Evolutionary conservation across 208 protist genomes (phyloP).

Genomic region (Wallacemonas sp.): DNA sequence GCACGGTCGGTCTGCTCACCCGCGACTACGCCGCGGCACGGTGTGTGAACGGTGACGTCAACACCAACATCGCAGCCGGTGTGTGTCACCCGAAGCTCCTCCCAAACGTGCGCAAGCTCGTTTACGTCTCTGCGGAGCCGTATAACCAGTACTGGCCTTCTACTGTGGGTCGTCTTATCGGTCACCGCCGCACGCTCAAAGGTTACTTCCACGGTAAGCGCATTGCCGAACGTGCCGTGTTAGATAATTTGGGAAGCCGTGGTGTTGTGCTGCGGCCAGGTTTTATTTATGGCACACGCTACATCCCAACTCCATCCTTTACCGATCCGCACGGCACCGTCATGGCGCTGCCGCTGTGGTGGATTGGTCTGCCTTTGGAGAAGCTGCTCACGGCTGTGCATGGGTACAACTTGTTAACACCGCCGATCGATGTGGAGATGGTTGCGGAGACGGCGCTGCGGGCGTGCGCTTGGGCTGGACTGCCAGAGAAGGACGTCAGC

Average conservation of each 20-base stretch:
- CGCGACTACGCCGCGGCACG: slow-evolving; percentile 68
- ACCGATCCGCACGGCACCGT: slow-evolving; percentile 29
- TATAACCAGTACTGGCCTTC: slow-evolving; percentile 37
- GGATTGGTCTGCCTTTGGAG: slow-evolving; percentile 66
- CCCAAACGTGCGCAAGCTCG: slow-evolving; percentile 43
- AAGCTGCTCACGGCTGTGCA: slow-evolving; percentile 47
- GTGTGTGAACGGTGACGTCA: slow-evolving; percentile 68
- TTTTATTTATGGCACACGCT: slow-evolving; percentile 83
- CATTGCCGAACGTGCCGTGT: slow-evolving; percentile 65
- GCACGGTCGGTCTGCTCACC: slow-evolving; percentile 65
- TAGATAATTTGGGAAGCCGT: slow-evolving; percentile 53
- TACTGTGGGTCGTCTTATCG: slow-evolving; percentile 22
- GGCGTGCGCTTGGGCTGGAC: slow-evolving; percentile 43
- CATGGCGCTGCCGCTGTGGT: slow-evolving; percentile 58
- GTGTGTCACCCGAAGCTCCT: slow-evolving; percentile 51
- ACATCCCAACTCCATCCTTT: slow-evolving; percentile 23
- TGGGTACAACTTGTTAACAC: slow-evolving; percentile 51
- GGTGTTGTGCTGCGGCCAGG: slow-evolving; percentile 71
- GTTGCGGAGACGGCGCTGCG: slow-evolving; percentile 73
- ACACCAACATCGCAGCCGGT: slow-evolving; percentile 77
- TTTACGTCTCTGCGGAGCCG: slow-evolving; percentile 79
- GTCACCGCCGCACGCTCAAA: slow-evolving; percentile 50
- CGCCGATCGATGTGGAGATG: slow-evolving; percentile 62
- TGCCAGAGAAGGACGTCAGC: slow-evolving; percentile 23
- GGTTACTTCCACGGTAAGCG: slow-evolving; percentile 86